A percentile compares a stretch with the other conserved stretches of the same genome.
phyloP scores from a whole-genome alignment of 805 yeast species.

The Danielia oregonensis region DNA sequence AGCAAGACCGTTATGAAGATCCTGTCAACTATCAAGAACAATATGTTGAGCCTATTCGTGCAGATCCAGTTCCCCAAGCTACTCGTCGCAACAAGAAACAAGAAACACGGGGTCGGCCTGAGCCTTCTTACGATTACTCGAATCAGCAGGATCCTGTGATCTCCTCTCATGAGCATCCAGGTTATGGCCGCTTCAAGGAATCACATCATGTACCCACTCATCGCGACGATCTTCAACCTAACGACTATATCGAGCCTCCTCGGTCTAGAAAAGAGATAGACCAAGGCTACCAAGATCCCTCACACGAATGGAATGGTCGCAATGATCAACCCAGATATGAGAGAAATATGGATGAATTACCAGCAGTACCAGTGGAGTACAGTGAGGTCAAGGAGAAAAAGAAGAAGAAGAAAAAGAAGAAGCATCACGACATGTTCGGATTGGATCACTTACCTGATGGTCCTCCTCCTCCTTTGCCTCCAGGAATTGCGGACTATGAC shows the following conservation, averaged over 20 bases:
- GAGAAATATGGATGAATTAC: neutral
- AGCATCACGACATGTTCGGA: conserved; percentile 4
- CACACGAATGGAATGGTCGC: neutral
- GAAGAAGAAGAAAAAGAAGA: conserved; percentile 13
- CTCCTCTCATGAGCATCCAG: neutral
- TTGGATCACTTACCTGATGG: conserved; percentile 13
- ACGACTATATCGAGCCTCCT: neutral
- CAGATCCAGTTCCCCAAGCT: neutral
- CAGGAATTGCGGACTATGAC: neutral
- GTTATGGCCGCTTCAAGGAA: neutral
- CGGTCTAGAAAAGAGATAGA: neutral
- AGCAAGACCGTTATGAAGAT: neutral
- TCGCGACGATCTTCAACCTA: too few species aligned
- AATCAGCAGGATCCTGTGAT: neutral
- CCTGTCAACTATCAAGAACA: neutral
- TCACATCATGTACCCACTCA: too few species aligned
- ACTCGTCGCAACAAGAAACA: neutral
- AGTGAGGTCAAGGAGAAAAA: conserved; percentile 3
- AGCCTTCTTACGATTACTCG: neutral
- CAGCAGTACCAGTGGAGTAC: neutral
- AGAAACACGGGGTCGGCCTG: neutral
- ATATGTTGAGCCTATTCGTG: neutral
- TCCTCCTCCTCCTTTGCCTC: conserved; percentile 16
- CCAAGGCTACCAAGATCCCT: neutral
- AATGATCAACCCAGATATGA: too few species aligned